Evolutionary conservation across 23 red algal species (phyloP).

Genomic region (Gracilaria gracilis): DNA sequence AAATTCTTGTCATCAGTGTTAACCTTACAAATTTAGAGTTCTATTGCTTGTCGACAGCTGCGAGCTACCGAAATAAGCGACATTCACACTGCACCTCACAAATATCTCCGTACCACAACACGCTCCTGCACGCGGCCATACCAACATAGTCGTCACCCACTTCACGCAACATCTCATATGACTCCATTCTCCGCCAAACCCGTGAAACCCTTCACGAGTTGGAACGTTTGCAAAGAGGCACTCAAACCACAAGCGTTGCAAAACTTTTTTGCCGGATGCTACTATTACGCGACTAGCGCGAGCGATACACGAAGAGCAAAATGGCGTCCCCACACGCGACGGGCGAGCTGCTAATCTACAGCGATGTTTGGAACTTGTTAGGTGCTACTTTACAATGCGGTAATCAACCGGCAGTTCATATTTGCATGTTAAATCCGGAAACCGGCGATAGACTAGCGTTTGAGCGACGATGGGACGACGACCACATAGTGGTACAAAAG

Average conservation of each 20-base stretch:
- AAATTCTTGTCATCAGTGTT: no score
- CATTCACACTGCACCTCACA: no score
- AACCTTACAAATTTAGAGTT: no score
- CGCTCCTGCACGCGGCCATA: no score
- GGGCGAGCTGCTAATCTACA: neutral
- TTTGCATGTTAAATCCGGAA: constrained; percentile 9
- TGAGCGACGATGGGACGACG: constrained; percentile 25
- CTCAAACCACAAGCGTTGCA: constrained; percentile 17
- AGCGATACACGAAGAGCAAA: constrained; percentile 26
- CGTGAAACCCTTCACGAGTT: constrained; percentile 4
- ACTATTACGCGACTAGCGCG: constrained; percentile 7
- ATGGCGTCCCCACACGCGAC: neutral
- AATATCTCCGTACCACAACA: no score
- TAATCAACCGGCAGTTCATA: constrained; percentile 6
- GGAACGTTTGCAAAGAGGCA: neutral
- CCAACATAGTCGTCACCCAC: no score
- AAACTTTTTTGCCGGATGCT: constrained; percentile 4
- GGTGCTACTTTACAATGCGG: constrained; percentile 30
- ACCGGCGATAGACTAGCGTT: neutral
- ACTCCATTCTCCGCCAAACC: no score
- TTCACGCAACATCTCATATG: no score
- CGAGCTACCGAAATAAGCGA: no score
- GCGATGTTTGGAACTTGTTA: constrained; percentile 2
- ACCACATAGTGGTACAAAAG: constrained; percentile 4
- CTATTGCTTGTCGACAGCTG: no score